Percentiles rank a stretch among this genome's conserved stretches.
phyloP scores from a whole-genome alignment of 306 rosid species.

The Prunus mume region DNA sequence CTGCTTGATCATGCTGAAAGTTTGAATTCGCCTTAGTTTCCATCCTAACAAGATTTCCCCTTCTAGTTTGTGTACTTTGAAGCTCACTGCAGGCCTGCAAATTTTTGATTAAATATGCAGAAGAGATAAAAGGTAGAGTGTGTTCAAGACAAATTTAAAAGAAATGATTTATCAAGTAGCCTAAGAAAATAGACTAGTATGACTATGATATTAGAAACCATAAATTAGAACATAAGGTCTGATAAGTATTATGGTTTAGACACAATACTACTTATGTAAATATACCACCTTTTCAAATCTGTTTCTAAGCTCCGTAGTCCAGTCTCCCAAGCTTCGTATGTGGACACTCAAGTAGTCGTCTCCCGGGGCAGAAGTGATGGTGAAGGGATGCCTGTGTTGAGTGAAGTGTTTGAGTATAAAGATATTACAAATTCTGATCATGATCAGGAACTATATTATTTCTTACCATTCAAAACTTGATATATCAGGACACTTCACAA shows the following conservation, averaged over 20 bases:
- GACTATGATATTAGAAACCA: background rate
- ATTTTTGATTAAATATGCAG: conserved; percentile 16
- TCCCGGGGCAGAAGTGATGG: conserved; percentile 95
- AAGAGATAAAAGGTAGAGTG: background rate
- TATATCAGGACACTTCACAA: conserved; percentile 84
- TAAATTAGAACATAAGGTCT: background rate
- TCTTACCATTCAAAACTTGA: conserved; percentile 82
- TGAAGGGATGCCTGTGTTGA: conserved; percentile 80
- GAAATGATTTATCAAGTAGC: background rate
- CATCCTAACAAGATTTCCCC: conserved; percentile 57
- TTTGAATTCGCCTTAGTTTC: conserved; percentile 51
- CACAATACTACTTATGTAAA: background rate
- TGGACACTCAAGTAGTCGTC: conserved; percentile 90
- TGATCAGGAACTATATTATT: background rate
- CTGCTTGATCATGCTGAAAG: conserved; percentile 21
- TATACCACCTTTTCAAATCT: conserved; percentile 54
- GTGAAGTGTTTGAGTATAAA: conserved; percentile 3
- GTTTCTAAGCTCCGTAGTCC: conserved; percentile 75
- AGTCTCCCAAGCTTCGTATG: conserved; percentile 74
- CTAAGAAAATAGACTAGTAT: background rate
- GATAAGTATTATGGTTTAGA: background rate
- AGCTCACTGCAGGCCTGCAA: conserved; percentile 68
- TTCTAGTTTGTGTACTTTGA: conserved; percentile 39
- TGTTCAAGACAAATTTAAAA: background rate
- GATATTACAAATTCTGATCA: conserved; percentile 13